Conservation (phyloP, 352 stramenopile species). For the Globisporangium lucens region DNA sequence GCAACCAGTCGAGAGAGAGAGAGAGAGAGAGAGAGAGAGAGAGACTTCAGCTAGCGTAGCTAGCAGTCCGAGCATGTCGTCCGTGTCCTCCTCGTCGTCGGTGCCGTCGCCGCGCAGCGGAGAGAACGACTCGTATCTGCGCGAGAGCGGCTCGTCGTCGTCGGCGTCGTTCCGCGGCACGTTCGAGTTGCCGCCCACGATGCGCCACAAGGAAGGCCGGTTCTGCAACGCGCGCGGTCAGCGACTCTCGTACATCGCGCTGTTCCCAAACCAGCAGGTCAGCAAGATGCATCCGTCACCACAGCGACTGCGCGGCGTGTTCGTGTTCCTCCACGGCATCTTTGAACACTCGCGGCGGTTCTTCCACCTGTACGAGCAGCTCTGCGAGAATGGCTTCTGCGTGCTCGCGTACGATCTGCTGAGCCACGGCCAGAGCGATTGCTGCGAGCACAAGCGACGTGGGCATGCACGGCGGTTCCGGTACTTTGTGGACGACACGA, state of each 20-base stretch:
- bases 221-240: conserved; percentile 42
- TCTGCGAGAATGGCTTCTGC: conserved; percentile 36
- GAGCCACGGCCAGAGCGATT: conserved; percentile 42
- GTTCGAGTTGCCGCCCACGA: conserved; percentile 28
- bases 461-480: conserved; percentile 33
- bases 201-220: conserved; percentile 31
- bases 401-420: conserved; percentile 49
- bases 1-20: no score
- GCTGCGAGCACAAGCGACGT: conserved; percentile 27
- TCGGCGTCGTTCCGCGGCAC: conserved; percentile 14
- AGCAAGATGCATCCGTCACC: neutral
- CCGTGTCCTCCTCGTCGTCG: conserved; percentile 1
- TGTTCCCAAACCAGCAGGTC: conserved; percentile 25
- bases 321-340: conserved; percentile 50
- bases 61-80: neutral
- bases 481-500: conserved; percentile 53
- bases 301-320: conserved; percentile 27
- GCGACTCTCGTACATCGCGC: conserved; percentile 36
- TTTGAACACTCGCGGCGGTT: conserved; percentile 44
- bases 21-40: no score
- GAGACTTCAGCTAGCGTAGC: no score
- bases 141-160: neutral
- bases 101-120: neutral
- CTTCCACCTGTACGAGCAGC: conserved; percentile 38
- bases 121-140: neutral